phyloP scores from a whole-genome alignment of 1,284 basidiomycete species.

The Ceratobasidium sp. region DNA sequence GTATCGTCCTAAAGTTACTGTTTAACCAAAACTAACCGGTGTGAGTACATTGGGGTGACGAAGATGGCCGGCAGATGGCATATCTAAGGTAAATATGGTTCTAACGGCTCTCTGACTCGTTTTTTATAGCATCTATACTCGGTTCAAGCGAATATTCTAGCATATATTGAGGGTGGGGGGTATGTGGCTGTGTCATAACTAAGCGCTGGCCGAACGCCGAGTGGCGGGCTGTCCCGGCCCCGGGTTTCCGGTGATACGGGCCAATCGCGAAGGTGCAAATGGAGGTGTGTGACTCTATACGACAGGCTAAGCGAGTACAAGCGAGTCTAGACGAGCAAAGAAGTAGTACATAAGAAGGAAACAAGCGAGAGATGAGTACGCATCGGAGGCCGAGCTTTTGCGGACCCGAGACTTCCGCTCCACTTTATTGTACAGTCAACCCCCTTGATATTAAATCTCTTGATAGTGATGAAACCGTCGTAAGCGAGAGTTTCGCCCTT shows the following conservation, averaged over 20 bases:
- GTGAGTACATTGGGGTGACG: background rate
- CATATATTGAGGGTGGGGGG: slow-evolving; percentile 19
- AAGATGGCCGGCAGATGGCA: background rate
- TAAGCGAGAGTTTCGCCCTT: no score
- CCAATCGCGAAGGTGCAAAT: background rate
- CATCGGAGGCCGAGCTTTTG: no score
- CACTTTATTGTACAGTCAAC: no score
- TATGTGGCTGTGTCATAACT: slow-evolving; percentile 3
- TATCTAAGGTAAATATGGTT: background rate
- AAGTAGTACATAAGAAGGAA: no score
- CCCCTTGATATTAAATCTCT: no score
- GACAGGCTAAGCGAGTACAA: no score
- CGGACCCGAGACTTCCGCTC: no score
- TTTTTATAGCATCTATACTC: slow-evolving; percentile 7
- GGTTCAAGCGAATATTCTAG: slow-evolving; percentile 22
- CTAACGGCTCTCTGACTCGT: background rate
- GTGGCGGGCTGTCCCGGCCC: background rate
- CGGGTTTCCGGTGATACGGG: slow-evolving; percentile 16
- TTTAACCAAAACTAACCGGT: background rate
- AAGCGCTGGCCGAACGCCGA: background rate
- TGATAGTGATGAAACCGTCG: no score
- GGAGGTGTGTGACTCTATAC: no score
- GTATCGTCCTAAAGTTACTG: background rate
- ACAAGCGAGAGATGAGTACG: no score
- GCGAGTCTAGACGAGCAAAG: no score